Evolutionary conservation across 2,329 filamentous ascomycete genomes (phyloP), one percentile per base, ranked within the genome.

Genomic region (Albifimbria verrucaria): DNA sequence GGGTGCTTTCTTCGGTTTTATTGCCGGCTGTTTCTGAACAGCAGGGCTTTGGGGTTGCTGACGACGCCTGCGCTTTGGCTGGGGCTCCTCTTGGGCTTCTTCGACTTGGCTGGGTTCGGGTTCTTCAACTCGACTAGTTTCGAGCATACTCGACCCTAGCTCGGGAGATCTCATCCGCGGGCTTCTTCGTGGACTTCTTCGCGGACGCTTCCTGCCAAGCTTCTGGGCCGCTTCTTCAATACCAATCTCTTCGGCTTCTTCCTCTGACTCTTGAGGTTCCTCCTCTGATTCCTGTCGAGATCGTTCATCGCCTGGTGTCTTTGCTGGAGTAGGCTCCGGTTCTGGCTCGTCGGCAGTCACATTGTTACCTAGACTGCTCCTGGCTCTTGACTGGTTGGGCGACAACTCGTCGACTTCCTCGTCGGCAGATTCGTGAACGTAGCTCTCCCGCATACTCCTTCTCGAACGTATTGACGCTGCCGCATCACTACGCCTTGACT

Each of bases 141-240:
- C 68, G 10, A 63, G 53, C 3, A 55, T 61, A 12, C 66, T 65
- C 0, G 71, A 72, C 11, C 73, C 72, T 3, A 73, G 65, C 44
- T 78, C 76, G 2, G 75, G 72, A 0, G 77, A 77, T 2, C 60
- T 66, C n/a, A 65, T 66, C 21, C 64, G 65, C 3, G 64, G 55
- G 53, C 71, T 66, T n/a, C 65, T 66, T 22, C 64, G 65, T 3
- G 64, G 55, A 53, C 71, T 74, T 15, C 62, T 59, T 42, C 76
- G 72, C 2, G 66, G 68, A 1, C 77, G 74, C 57, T 79, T 81
- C 49, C 64, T 70, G 36, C 69, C 65, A 17, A 81, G 71, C 46
- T 78, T 75, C 48, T 79, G 70, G 1, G 75, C 77, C 47, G 70
- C 65, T 10, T 72, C 66, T 2, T 62, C 58, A 12, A 61, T 65